Evolutionary conservation across 805 yeast species (phyloP).

Genomic region (Metschnikowia noctiluminum): DNA sequence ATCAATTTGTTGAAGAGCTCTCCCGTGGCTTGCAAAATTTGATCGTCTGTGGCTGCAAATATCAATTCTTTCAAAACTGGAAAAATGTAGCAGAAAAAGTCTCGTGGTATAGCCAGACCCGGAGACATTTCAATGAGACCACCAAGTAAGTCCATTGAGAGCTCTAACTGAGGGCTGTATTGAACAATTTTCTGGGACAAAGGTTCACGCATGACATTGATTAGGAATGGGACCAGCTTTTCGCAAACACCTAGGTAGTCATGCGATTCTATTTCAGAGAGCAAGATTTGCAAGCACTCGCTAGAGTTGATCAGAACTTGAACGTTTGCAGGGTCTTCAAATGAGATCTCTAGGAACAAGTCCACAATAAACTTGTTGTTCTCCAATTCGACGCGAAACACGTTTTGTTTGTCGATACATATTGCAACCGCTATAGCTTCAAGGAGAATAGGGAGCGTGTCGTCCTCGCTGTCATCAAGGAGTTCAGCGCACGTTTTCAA

Average conservation of each 20-base stretch:
- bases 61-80: constrained; percentile 42
- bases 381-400: constrained; percentile 15
- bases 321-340: constrained; percentile 71
- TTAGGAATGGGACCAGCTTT: constrained; percentile 49
- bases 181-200: constrained; percentile 30
- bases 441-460: constrained; percentile 67
- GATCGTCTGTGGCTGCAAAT: constrained; percentile 61
- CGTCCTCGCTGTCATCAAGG: constrained; percentile 67
- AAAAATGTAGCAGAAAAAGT: constrained; percentile 42
- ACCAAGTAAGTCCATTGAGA: constrained; percentile 56
- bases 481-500: constrained; percentile 43
- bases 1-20: constrained; percentile 67
- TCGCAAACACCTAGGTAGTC: constrained; percentile 49
- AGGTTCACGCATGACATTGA: constrained; percentile 33
- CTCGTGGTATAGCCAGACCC: constrained; percentile 29
- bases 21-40: constrained; percentile 71
- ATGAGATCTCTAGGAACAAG: constrained; percentile 60
- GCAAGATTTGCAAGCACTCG: constrained; percentile 62
- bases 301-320: constrained; percentile 64
- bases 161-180: constrained; percentile 57
- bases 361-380: constrained; percentile 40
- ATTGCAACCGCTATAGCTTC: constrained; percentile 66
- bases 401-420: constrained; percentile 26
- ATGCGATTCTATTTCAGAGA: constrained; percentile 43
- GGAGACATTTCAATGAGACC: constrained; percentile 48